Evolutionary conservation across 108 stramenopile genomes (phyloP).

Genomic region (Pseudonitzschia multiseries): DNA sequence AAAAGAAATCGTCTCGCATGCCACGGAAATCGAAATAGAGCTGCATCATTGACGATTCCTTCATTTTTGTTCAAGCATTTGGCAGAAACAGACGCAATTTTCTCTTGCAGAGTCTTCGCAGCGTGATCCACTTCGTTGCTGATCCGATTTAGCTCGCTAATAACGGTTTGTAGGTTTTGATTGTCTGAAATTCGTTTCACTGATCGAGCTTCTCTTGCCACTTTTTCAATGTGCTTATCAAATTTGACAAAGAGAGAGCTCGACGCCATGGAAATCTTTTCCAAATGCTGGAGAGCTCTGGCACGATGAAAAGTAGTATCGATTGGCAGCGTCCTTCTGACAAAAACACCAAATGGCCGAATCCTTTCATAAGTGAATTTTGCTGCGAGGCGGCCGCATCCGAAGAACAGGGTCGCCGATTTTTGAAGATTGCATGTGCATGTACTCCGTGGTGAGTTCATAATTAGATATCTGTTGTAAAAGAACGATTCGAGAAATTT

Average conservation of each 20-base stretch:
- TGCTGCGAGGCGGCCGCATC: slow-evolving; percentile 84
- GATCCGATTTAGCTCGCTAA: slow-evolving; percentile 76
- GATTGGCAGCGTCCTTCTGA: slow-evolving; percentile 77
- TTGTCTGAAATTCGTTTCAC: slow-evolving; percentile 68
- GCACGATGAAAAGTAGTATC: slow-evolving; percentile 71
- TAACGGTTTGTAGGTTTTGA: slow-evolving; percentile 81
- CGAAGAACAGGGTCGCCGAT: slow-evolving; percentile 84
- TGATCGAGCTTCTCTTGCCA: slow-evolving; percentile 77
- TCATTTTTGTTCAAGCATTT: slow-evolving; percentile 43
- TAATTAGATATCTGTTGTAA: slow-evolving; percentile 85
- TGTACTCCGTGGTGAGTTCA: slow-evolving; percentile 67
- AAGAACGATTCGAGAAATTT: slow-evolving; percentile 94
- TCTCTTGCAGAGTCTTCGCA: slow-evolving; percentile 79
- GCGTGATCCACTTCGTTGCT: slow-evolving; percentile 82
- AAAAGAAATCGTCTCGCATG: slow-evolving; percentile 76
- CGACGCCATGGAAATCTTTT: slow-evolving; percentile 75
- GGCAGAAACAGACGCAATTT: slow-evolving; percentile 75
- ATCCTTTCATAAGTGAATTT: slow-evolving; percentile 87
- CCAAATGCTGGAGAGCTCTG: slow-evolving; percentile 66
- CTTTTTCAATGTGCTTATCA: slow-evolving; percentile 85
- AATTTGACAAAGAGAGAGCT: slow-evolving; percentile 81
- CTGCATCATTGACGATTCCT: slow-evolving; percentile 37
- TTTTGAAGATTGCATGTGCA: slow-evolving; percentile 82
- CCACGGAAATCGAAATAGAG: slow-evolving; percentile 55
- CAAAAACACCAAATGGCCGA: slow-evolving; percentile 83